Conservation (phyloP, 2,329 filamentous ascomycete species). For the Rhynchosporium agropyri region DNA sequence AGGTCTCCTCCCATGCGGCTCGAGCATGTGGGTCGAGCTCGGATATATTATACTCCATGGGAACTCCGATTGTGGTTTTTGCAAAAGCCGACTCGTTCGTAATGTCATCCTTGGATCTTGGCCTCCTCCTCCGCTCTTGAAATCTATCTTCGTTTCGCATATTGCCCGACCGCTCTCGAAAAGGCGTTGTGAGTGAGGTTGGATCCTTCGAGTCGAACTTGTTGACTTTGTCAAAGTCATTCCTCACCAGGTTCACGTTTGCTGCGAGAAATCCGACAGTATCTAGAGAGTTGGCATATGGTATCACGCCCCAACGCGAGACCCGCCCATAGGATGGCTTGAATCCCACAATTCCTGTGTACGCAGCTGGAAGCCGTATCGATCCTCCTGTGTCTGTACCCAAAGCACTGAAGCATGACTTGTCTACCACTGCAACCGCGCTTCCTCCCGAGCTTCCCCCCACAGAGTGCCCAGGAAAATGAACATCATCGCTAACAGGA, state of each 20-base stretch:
- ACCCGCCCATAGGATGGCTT: conserved; percentile 73
- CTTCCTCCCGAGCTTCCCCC: conserved; percentile 94
- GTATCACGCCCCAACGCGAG: conserved; percentile 69
- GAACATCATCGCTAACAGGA: conserved; percentile 50
- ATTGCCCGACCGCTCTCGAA: conserved; percentile 44
- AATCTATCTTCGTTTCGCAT: conserved; percentile 4
- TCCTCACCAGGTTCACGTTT: conserved; percentile 44
- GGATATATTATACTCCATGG: conserved; percentile 82
- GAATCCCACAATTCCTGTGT: conserved; percentile 68
- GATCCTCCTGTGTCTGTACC: conserved; percentile 87
- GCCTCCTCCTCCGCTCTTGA: not conserved
- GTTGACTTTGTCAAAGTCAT: conserved; percentile 34
- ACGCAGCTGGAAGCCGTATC: conserved; percentile 71
- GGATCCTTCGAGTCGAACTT: conserved; percentile 45
- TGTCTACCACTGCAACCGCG: conserved; percentile 76
- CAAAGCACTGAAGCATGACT: conserved; percentile 64
- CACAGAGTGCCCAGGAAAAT: conserved; percentile 54
- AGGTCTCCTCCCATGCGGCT: conserved; percentile 66
- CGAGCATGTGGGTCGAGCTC: conserved; percentile 75
- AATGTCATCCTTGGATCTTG: not conserved
- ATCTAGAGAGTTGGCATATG: conserved; percentile 75
- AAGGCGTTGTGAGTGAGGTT: conserved; percentile 54
- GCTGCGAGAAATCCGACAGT: conserved; percentile 67
- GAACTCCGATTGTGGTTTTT: conserved; percentile 55
- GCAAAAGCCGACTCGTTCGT: not conserved